Base-by-base conservation (phyloP, 1,284 basidiomycete species). In the Ceratobasidium theobromae region DNA sequence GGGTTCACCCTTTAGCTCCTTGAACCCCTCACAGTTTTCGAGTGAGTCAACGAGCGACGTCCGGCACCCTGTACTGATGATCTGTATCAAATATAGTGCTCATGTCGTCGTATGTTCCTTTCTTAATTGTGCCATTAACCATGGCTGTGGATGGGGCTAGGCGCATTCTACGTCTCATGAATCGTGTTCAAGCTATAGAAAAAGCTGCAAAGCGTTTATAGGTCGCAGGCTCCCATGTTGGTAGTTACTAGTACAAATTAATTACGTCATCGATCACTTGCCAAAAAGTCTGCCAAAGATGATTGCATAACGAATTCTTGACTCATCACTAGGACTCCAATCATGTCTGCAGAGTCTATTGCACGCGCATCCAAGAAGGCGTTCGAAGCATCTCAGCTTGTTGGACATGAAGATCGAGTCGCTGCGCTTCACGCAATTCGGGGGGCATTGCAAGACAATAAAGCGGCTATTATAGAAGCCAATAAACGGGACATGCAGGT, bases 331-430 rank as follows among this genome's bases (percentile, higher is more conserved):
- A 45, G 25, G 23, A 53, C 40, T 25, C 60, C 53, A 48, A 28
- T 48, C 32, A 70, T 62, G 57, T 68, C 69, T 16, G 78, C 78
- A 25, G 77, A 79, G 67, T 71, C 76, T 14, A 87, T 95, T 69
- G 94, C 94, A 45, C 82, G 81, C 72, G 81, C 82, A 2, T 91
- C 93, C 21, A 93, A 93, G 74, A 74, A 78, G 16, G 91, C 95
- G 0, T 97, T 95, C 72, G 88, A 95, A 72, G 82, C 82, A 12
- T 93, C 93, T 9, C 94, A 96, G 75, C 81, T 95, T 21, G 80
- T 95, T 58, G 78, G 84, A 41, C 76, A 86, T 0, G 74, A 79
- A 0, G 86, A 91, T 71, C 84, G 93, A 32, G 81, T 89, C 69
- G 78, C 79, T 12, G 93, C 93, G 0, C 81, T 98, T 1, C 76